phyloP scores from a whole-genome alignment of 2,329 filamentous ascomycete species.

The Aureobasidium sp. region DNA sequence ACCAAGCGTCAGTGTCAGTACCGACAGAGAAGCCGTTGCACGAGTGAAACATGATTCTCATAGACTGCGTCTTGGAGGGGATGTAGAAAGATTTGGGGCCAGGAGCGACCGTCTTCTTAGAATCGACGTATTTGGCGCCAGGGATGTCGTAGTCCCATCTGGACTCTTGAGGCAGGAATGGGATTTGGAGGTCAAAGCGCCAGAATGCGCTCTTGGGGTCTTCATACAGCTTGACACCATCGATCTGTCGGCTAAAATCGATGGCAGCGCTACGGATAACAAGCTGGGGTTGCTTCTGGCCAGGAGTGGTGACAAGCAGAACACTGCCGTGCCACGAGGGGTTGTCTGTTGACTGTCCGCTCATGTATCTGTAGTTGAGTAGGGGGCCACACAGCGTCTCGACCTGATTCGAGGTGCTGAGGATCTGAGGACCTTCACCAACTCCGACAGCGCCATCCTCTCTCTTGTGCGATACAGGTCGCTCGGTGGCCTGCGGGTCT shows the following conservation, averaged over 20 bases:
- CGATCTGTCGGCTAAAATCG: constrained; percentile 30
- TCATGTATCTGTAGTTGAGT: constrained; percentile 71
- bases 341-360: constrained; percentile 40
- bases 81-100: constrained; percentile 48
- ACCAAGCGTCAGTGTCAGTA: constrained; percentile 56
- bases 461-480: constrained; percentile 4
- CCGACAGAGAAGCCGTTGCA: constrained; percentile 64
- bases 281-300: constrained; percentile 56
- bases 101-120: constrained; percentile 23
- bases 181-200: constrained; percentile 54
- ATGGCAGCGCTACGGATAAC: constrained; percentile 43
- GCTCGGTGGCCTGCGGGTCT: background rate
- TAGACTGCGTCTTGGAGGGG: constrained; percentile 54
- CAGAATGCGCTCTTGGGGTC: constrained; percentile 54
- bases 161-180: constrained; percentile 63
- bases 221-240: constrained; percentile 53
- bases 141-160: constrained; percentile 73
- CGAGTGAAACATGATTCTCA: constrained; percentile 64
- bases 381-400: constrained; percentile 66
- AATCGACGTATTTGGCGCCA: constrained; percentile 55
- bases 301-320: constrained; percentile 70
- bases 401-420: constrained; percentile 34
- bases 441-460: constrained; percentile 28
- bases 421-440: constrained; percentile 37
- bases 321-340: constrained; percentile 77